Evolutionary conservation across 305 asterid genomes (phyloP).

Genomic region (Rubia tinctorum): DNA sequence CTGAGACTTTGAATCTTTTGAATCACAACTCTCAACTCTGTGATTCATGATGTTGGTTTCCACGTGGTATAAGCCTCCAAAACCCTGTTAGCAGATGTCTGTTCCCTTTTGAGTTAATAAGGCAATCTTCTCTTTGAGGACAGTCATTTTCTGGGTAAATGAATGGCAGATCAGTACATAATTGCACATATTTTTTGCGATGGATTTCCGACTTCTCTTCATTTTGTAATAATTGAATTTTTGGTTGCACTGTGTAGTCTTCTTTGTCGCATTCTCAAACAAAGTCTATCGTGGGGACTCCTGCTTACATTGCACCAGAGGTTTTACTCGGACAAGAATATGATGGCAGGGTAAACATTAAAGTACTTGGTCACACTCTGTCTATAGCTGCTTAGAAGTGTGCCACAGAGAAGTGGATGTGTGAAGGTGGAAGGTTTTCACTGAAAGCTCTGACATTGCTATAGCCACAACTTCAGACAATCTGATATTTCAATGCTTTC

Average conservation of each 20-base stretch:
- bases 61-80: conserved; percentile 54
- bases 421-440: no score
- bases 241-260: conserved; percentile 15
- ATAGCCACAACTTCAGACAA: no score
- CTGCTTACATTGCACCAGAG: conserved; percentile 31
- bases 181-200: not conserved
- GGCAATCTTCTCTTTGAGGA: no score
- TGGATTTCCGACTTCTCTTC: not conserved
- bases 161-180: conserved; percentile 10
- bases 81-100: conserved; percentile 3
- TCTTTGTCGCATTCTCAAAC: conserved; percentile 29
- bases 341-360: conserved; percentile 27
- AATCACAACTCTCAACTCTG: no score
- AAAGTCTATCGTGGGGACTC: conserved; percentile 31
- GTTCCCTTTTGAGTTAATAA: no score
- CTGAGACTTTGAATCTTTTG: no score
- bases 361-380: not conserved
- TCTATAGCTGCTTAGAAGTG: not conserved
- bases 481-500: no score
- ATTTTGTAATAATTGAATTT: not conserved
- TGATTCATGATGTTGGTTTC: not conserved
- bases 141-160: not conserved
- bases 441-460: no score
- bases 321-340: conserved; percentile 25
- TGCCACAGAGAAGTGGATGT: no score